Percentiles rank a stretch among this genome's conserved stretches.
phyloP scores from a whole-genome alignment of 2,329 filamentous ascomycete genomes.

The Metarhizium guizhouense region DNA sequence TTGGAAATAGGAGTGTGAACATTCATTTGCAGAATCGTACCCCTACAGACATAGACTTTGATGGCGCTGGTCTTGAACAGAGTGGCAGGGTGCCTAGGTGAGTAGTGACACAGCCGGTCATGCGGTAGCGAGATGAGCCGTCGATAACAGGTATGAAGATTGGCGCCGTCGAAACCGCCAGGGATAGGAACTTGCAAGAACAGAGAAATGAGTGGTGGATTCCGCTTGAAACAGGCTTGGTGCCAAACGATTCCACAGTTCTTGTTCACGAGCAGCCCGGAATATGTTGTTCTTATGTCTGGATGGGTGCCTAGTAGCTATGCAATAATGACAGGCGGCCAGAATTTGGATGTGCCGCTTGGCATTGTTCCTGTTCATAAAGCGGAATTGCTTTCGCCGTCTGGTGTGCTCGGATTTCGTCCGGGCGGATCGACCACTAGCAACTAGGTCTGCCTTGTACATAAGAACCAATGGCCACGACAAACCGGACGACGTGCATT shows the following conservation, averaged over 20 bases:
- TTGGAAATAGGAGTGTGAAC: conserved; percentile 1
- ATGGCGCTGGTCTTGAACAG: conserved; percentile 3
- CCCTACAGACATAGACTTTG: neutral
- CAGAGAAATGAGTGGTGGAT: neutral
- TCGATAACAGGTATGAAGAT: neutral
- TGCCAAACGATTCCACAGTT: neutral
- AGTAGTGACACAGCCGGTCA: neutral
- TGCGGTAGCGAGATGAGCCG: conserved; percentile 1
- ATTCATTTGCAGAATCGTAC: conserved; percentile 1
- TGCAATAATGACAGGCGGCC: neutral
- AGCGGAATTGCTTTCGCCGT: neutral
- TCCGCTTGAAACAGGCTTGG: neutral
- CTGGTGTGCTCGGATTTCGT: conserved; percentile 2
- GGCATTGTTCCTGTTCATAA: neutral
- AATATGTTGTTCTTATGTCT: neutral
- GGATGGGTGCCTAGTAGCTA: neutral
- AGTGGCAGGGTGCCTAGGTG: neutral
- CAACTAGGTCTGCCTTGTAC: neutral
- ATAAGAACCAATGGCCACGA: neutral
- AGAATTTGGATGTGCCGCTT: neutral
- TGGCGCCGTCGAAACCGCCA: neutral
- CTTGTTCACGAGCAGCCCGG: neutral
- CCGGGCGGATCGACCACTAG: conserved; percentile 1
- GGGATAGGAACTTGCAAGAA: neutral
- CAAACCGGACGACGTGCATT: neutral